Evolutionary conservation across 495 filamentous ascomycete genomes (phyloP).

Genomic region (Letharia columbiana): DNA sequence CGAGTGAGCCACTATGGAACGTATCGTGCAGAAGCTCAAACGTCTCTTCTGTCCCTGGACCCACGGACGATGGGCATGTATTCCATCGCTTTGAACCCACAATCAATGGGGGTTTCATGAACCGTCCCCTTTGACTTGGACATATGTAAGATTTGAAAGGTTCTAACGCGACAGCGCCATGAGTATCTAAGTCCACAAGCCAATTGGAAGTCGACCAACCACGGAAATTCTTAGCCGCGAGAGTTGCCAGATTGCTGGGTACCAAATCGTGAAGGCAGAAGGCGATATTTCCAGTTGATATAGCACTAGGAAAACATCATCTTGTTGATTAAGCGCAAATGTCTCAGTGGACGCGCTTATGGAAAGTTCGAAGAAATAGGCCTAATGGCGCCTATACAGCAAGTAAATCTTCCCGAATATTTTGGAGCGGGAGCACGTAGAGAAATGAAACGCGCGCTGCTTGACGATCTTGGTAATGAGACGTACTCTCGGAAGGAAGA

Average conservation of each 20-base stretch:
- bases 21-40: neutral
- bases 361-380: neutral
- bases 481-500: neutral
- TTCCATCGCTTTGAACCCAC: neutral
- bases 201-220: neutral
- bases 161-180: neutral
- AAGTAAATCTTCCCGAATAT: neutral
- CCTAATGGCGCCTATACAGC: neutral
- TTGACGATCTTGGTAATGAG: neutral
- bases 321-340: neutral
- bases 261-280: neutral
- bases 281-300: neutral
- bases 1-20: neutral
- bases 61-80: neutral
- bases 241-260: neutral
- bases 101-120: neutral
- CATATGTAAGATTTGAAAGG: neutral
- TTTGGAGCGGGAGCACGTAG: neutral
- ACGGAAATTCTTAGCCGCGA: neutral
- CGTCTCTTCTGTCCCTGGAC: neutral
- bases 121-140: neutral
- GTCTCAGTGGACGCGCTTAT: neutral
- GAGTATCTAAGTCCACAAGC: neutral
- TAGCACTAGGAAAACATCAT: neutral
- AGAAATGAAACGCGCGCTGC: neutral